Conservation (phyloP, 345 rosid genomes). For the Stellera chamaejasme region DNA sequence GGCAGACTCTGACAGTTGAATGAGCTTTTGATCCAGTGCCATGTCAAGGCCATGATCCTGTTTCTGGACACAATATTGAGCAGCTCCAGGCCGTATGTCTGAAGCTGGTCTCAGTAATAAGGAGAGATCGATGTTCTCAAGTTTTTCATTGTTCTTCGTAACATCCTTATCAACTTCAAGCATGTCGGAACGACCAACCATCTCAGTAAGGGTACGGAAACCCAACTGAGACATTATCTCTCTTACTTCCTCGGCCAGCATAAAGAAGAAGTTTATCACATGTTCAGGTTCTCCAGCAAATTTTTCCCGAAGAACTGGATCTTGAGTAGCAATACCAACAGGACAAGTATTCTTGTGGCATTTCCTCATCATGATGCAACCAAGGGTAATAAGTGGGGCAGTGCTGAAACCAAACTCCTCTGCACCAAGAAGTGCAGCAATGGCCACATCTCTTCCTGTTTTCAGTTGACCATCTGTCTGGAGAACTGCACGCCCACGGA, state of each 20-base stretch:
- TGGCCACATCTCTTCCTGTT: slow-evolving; percentile 97
- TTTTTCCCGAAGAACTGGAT: slow-evolving; percentile 95
- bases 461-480: slow-evolving; percentile 99
- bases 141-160: slow-evolving; percentile 62
- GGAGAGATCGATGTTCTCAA: slow-evolving; percentile 85
- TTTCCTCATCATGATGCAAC: slow-evolving; percentile 99
- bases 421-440: slow-evolving; percentile 98
- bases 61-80: slow-evolving; percentile 85
- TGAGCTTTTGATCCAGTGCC: slow-evolving; percentile 83
- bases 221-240: slow-evolving; percentile 97
- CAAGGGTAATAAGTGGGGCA: slow-evolving; percentile 97
- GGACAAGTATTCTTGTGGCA: slow-evolving; percentile 99
- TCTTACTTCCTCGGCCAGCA: slow-evolving; percentile 97
- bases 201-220: slow-evolving; percentile 69
- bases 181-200: slow-evolving; percentile 99
- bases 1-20: slow-evolving; percentile 59
- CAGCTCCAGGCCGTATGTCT: slow-evolving; percentile 90
- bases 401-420: slow-evolving; percentile 99
- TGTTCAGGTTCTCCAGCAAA: slow-evolving; percentile 99
- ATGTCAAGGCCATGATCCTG: slow-evolving; percentile 97
- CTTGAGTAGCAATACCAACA: slow-evolving; percentile 99
- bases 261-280: slow-evolving; percentile 93
- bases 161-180: slow-evolving; percentile 96
- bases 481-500: slow-evolving; percentile 96
- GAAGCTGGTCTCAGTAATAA: slow-evolving; percentile 87